Evolutionary conservation across 768 basidiomycete genomes (phyloP).

Genomic region (Auriscalpium vulgare): DNA sequence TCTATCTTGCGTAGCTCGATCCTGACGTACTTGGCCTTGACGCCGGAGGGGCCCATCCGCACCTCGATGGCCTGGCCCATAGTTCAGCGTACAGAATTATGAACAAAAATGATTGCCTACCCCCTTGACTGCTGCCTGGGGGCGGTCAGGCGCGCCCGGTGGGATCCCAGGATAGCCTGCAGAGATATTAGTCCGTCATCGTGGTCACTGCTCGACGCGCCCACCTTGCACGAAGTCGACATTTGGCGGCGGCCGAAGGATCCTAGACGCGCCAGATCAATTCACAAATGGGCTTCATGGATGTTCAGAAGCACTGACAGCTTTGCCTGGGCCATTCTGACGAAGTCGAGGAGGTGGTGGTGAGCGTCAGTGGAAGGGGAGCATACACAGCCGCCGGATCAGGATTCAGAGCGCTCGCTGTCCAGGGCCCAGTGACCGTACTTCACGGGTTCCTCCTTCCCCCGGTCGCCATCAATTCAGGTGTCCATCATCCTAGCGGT

Average conservation of each 20-base stretch:
- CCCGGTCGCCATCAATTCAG: no score
- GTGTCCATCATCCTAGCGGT: no score
- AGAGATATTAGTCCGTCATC: background rate
- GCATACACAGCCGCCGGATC: background rate
- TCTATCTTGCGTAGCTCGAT: conserved; percentile 91
- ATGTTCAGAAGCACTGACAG: conserved; percentile 27
- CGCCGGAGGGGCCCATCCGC: conserved; percentile 60
- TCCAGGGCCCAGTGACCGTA: no score
- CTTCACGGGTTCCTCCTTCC: no score
- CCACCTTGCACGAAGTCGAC: conserved; percentile 81
- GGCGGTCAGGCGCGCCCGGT: conserved; percentile 64
- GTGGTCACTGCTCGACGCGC: conserved; percentile 12
- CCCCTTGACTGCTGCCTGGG: conserved; percentile 79
- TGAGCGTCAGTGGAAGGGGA: background rate
- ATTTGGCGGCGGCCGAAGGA: conserved; percentile 79
- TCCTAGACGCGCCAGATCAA: conserved; percentile 33
- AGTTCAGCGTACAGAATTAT: conserved; percentile 7
- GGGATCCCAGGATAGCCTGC: conserved; percentile 84
- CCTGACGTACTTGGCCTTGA: conserved; percentile 89
- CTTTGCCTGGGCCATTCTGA: conserved; percentile 35
- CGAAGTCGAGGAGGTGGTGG: background rate
- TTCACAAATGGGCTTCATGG: background rate
- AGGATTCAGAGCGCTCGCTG: no score
- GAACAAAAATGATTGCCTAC: conserved; percentile 37
- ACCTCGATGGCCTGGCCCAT: conserved; percentile 71